Evolutionary conservation across 306 rosid genomes (phyloP).

Genomic region (Crataegus laevigata): DNA sequence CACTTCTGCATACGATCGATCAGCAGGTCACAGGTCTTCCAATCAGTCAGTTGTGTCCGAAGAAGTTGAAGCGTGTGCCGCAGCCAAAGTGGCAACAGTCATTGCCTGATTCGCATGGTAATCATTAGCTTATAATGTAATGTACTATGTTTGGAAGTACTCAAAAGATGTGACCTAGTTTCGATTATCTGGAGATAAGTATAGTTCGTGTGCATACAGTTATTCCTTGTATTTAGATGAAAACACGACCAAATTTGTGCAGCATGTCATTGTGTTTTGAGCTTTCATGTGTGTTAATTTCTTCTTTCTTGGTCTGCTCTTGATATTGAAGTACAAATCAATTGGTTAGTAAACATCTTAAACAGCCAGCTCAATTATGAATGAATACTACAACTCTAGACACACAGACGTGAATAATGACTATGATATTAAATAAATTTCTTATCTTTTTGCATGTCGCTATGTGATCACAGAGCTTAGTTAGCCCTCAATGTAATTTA

Average conservation of each 20-base stretch:
- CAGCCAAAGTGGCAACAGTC: conserved; percentile 24
- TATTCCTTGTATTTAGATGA: not conserved
- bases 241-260: not conserved
- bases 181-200: not conserved
- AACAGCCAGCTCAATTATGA: not conserved
- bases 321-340: not conserved
- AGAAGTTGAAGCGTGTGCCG: conserved; percentile 13
- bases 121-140: not conserved
- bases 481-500: not conserved
- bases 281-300: not conserved
- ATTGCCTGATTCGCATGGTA: conserved; percentile 32
- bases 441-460: not conserved
- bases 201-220: not conserved
- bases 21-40: conserved; percentile 68
- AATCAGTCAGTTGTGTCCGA: conserved; percentile 32
- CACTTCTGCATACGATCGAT: conserved; percentile 34
- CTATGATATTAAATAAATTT: no score
- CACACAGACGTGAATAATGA: not conserved
- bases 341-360: not conserved
- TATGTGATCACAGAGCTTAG: not conserved
- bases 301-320: not conserved
- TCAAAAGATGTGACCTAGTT: not conserved
- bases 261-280: not conserved
- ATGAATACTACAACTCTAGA: not conserved
- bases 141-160: not conserved